A percentile compares a stretch with the other conserved stretches of the same genome.
Evolutionary conservation across 2,329 filamentous ascomycete genomes (phyloP).

Genomic region (Macrophomina pseudophaseolina): DNA sequence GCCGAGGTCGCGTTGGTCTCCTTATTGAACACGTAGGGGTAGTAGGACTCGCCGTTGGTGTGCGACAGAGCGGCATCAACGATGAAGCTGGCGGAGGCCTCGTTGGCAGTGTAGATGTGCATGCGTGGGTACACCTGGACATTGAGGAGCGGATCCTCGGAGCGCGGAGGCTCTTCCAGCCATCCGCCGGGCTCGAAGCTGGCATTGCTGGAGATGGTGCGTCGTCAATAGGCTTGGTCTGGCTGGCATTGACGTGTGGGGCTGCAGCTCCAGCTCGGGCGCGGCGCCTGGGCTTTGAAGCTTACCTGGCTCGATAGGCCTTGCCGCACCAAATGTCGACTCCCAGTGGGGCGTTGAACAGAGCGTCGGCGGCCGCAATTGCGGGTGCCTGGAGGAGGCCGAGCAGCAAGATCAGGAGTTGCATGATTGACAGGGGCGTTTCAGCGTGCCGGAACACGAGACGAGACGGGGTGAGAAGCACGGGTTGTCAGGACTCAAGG

Average conservation of each 20-base stretch:
- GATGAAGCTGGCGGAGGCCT: conserved; percentile 55
- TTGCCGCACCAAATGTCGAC: conserved; percentile 58
- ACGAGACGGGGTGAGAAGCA: neutral
- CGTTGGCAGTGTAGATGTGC: conserved; percentile 54
- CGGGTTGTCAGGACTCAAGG: neutral
- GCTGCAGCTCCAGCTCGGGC: neutral
- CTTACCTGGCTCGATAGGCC: conserved; percentile 50
- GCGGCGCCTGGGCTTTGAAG: conserved; percentile 13
- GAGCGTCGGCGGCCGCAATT: conserved; percentile 1
- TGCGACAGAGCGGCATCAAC: conserved; percentile 62
- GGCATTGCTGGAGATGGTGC: conserved; percentile 42
- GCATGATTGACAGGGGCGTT: neutral
- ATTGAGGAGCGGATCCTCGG: conserved; percentile 47
- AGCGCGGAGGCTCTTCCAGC: conserved; percentile 47
- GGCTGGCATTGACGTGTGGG: neutral
- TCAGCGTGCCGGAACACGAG: neutral
- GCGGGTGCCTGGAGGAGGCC: neutral
- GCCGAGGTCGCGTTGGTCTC: conserved; percentile 27
- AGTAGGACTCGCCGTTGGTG: conserved; percentile 51
- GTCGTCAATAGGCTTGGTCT: neutral
- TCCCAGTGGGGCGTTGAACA: conserved; percentile 47
- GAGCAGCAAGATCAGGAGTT: neutral
- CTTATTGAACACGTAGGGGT: conserved; percentile 29
- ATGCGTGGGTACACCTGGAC: conserved; percentile 54
- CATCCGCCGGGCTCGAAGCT: conserved; percentile 56